A percentile compares a stretch with the other conserved stretches of the same genome.
These are phyloP conservation scores for Kwoniella sp. DNA, from an alignment of 768 basidiomycete genomes.

Conservation along the genomic window DNA sequence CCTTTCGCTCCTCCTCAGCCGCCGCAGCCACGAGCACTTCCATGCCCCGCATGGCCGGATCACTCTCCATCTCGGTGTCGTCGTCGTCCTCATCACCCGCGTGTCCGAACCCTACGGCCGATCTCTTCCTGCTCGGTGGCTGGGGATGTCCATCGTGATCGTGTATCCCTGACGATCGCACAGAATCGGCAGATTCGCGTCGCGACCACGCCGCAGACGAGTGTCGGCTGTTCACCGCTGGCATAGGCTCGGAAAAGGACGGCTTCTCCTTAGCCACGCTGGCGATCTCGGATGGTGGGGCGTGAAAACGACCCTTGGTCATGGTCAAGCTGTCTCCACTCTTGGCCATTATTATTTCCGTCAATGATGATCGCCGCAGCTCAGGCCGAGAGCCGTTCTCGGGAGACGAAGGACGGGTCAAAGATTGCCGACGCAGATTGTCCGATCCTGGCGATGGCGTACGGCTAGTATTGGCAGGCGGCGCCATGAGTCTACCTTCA, in stretches of 20 bases:
- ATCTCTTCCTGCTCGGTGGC: conserved; percentile 8
- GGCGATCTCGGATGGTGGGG: neutral
- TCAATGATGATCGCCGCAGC: conserved; percentile 25
- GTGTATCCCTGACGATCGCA: conserved; percentile 7
- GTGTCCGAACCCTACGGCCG: neutral
- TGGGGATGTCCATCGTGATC: neutral
- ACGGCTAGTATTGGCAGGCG: conserved; percentile 2
- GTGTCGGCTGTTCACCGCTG: neutral
- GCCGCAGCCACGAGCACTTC: conserved; percentile 27
- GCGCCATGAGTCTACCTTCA: conserved; percentile 1
- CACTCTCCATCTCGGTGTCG: conserved; percentile 4
- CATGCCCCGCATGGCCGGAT: conserved; percentile 32
- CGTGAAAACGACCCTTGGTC: conserved; percentile 5
- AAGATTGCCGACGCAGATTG: conserved; percentile 6
- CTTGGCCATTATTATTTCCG: conserved; percentile 32
- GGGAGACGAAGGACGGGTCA: conserved; percentile 30
- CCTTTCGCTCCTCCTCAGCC: conserved; percentile 20
- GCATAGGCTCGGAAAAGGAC: conserved; percentile 21
- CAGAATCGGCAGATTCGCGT: conserved; percentile 18
- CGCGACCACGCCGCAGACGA: conserved; percentile 2
- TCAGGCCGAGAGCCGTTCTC: conserved; percentile 8
- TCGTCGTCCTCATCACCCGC: neutral
- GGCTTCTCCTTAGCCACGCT: conserved; percentile 21
- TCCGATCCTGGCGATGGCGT: conserved; percentile 1
- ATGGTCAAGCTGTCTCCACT: conserved; percentile 30